Percentiles rank a stretch among this genome's conserved stretches.
These are phyloP conservation scores for Prunus yedoensis DNA, from an alignment of 331 rosid genomes.

Conservation along the genomic window DNA sequence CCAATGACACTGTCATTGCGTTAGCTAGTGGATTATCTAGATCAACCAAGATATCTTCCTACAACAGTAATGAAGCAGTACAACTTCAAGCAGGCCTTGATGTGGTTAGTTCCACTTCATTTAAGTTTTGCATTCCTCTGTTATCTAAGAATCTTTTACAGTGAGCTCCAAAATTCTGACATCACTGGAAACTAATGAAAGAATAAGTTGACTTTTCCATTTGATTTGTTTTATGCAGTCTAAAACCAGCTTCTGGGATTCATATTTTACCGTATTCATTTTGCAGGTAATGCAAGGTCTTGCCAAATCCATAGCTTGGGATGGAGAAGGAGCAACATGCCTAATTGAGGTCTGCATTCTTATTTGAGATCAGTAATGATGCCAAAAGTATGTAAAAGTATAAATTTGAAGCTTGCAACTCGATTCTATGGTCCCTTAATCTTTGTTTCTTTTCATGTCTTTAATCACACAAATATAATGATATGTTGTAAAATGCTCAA, in stretches of 20 bases:
- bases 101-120: constrained; percentile 44
- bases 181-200: neutral
- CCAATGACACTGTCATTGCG: constrained; percentile 90
- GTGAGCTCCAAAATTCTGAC: neutral
- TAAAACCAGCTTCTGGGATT: neutral
- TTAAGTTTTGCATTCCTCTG: neutral
- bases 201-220: neutral
- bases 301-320: constrained; percentile 97
- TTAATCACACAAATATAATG: neutral
- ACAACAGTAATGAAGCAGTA: constrained; percentile 54
- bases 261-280: constrained; percentile 11
- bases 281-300: constrained; percentile 97
- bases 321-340: constrained; percentile 99
- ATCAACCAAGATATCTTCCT: constrained; percentile 53
- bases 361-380: neutral
- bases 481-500: neutral
- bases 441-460: neutral
- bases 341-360: constrained; percentile 73
- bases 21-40: constrained; percentile 91
- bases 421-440: neutral
- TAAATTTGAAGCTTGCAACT: neutral
- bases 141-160: neutral
- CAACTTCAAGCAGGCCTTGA: constrained; percentile 89
- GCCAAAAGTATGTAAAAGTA: neutral
- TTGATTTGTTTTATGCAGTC: neutral